Evolutionary conservation across 768 basidiomycete genomes (phyloP).

Genomic region (Leccinum barrowsii): DNA sequence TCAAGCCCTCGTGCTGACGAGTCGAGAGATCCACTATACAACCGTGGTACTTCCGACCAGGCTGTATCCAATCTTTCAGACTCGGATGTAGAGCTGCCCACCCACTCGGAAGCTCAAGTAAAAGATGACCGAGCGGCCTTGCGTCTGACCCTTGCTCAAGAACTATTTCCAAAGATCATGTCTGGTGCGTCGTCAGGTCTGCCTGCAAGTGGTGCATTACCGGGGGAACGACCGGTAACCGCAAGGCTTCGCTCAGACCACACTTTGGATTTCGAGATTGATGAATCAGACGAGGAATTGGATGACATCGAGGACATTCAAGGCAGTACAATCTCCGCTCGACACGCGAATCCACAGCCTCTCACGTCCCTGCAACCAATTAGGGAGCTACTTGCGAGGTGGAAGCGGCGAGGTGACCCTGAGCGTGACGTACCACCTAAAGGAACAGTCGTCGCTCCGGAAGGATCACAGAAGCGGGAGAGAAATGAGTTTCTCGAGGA

Average conservation of each 20-base stretch:
- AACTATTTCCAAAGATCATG: background rate
- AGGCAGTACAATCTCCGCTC: background rate
- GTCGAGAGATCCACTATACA: background rate
- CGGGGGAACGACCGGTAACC: background rate
- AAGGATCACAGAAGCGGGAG: conserved; percentile 6
- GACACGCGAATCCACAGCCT: background rate
- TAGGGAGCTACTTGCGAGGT: conserved; percentile 8
- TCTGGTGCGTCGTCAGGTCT: background rate
- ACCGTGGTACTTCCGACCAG: background rate
- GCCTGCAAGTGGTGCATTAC: background rate
- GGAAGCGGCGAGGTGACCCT: conserved; percentile 7
- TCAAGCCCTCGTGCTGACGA: background rate
- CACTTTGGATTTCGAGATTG: conserved; percentile 9
- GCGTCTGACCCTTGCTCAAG: conserved; percentile 1
- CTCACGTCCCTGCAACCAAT: conserved; percentile 12
- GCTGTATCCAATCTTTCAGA: conserved; percentile 3
- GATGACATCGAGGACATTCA: background rate
- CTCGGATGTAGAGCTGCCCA: conserved; percentile 10
- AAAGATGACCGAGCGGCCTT: background rate
- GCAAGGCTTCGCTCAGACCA: background rate
- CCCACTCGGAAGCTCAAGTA: conserved; percentile 1
- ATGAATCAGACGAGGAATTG: background rate
- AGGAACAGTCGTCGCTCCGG: conserved; percentile 1
- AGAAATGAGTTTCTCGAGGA: conserved; percentile 6
- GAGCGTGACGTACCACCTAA: background rate